Evolutionary conservation across 257 asterid genomes (phyloP).

Genomic region (Catharanthus roseus): DNA sequence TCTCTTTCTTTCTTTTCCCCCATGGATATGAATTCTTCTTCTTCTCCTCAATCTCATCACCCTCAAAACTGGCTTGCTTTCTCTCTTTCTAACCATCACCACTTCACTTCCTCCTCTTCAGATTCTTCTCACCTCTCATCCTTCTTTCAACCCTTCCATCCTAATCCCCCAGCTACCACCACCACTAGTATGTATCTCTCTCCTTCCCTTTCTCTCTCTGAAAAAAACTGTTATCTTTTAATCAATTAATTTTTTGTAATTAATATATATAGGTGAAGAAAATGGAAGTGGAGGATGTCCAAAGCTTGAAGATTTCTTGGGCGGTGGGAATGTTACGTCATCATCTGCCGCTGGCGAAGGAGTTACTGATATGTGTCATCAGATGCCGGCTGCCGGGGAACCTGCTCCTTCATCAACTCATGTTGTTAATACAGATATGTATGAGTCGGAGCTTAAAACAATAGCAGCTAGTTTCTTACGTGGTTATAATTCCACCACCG

Average conservation of each 20-base stretch:
- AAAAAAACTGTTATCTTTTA: not conserved
- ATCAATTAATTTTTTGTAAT: too few relatives aligned
- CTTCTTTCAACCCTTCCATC: conserved; percentile 46
- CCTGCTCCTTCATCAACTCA: conserved; percentile 1
- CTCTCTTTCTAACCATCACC: conserved; percentile 66
- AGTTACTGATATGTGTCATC: conserved; percentile 18
- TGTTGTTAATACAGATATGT: conserved; percentile 21
- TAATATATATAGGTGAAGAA: conserved; percentile 15
- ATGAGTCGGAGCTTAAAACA: conserved; percentile 56
- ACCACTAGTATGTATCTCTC: not conserved
- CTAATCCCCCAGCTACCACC: conserved; percentile 17
- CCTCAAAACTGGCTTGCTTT: conserved; percentile 73
- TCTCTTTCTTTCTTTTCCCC: conserved; percentile 41
- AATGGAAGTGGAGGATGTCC: conserved; percentile 30
- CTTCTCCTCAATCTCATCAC: not conserved
- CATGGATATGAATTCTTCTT: conserved; percentile 50
- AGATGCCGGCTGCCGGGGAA: conserved; percentile 18
- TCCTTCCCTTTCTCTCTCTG: too few relatives aligned
- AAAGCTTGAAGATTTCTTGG: conserved; percentile 72
- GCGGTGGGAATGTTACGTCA: conserved; percentile 31
- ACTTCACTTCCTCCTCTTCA: not conserved
- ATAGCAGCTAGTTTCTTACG: conserved; percentile 55
- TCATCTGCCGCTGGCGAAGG: conserved; percentile 15
- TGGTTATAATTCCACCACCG: conserved; percentile 42
- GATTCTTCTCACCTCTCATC: conserved; percentile 24